Percentiles rank a stretch among this genome's conserved stretches.
Evolutionary conservation across 805 yeast species (phyloP).

Genomic region (Wickerhamiella galacta): DNA sequence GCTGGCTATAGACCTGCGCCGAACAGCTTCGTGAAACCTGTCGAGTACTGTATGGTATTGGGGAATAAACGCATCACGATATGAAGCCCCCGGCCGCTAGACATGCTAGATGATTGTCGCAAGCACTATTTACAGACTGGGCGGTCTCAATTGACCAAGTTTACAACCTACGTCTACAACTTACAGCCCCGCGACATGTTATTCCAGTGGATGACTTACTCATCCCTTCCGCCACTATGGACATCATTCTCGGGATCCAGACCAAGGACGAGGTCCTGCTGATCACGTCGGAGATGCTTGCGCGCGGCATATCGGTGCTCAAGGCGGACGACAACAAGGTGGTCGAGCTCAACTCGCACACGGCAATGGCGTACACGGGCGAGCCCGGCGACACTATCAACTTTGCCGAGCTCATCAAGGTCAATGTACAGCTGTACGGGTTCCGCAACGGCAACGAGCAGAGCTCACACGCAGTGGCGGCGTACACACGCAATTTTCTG

Average conservation of each 20-base stretch:
- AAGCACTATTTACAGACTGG: no score
- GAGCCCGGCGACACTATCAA: slow-evolving; percentile 94
- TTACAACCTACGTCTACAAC: no score
- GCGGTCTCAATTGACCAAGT: no score
- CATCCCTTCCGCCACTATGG: no score
- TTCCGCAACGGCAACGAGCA: slow-evolving; percentile 74
- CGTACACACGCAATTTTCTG: slow-evolving; percentile 73
- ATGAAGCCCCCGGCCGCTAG: no score
- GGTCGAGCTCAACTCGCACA: slow-evolving; percentile 51
- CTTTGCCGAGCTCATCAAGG: slow-evolving; percentile 88
- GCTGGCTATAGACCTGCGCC: no score
- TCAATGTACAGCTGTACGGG: slow-evolving; percentile 72
- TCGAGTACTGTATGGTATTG: no score
- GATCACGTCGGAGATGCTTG: slow-evolving; percentile 89
- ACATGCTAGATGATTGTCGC: no score
- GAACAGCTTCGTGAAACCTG: no score
- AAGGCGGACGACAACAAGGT: slow-evolving; percentile 73
- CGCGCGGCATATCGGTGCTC: slow-evolving; percentile 74
- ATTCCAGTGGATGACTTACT: no score
- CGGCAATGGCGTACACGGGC: slow-evolving; percentile 79
- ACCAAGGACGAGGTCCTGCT: slow-evolving; percentile 66
- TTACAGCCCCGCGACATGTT: no score
- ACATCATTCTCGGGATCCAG: slow-evolving; percentile 73
- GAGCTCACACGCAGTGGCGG: slow-evolving; percentile 71
- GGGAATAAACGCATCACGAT: no score